phyloP scores from a whole-genome alignment of 495 filamentous ascomycete species.

The Neurospora sp. region DNA sequence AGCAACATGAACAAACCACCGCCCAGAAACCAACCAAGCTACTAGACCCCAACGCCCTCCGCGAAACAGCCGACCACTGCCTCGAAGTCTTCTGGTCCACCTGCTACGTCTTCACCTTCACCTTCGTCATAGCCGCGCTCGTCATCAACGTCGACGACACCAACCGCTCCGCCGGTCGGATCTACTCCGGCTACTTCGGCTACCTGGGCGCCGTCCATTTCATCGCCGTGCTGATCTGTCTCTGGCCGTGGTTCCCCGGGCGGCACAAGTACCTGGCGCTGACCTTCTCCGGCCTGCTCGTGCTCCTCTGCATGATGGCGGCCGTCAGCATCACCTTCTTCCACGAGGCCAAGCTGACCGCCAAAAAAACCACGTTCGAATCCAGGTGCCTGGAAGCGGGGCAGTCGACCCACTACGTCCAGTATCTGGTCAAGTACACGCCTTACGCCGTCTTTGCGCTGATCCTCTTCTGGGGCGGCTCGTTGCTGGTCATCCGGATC shows the following conservation, averaged over 20 bases:
- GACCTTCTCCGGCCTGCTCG: background rate
- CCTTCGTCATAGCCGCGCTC: background rate
- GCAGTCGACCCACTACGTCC: background rate
- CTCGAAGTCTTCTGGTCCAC: background rate
- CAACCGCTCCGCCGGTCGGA: background rate
- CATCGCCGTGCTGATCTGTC: constrained; percentile 52
- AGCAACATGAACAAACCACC: background rate
- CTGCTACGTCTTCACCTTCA: background rate
- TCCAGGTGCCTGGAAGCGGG: background rate
- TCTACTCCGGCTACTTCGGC: constrained; percentile 53
- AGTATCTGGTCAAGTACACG: background rate
- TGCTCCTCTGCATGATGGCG: background rate
- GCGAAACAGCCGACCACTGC: background rate
- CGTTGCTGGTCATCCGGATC: background rate
- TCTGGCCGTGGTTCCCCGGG: background rate
- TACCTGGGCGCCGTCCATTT: constrained; percentile 77
- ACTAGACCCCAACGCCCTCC: background rate
- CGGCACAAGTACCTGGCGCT: background rate
- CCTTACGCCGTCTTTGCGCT: background rate
- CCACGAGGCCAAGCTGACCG: background rate
- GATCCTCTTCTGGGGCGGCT: background rate
- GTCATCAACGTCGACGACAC: background rate
- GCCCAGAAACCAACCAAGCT: background rate
- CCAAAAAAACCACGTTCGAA: background rate
- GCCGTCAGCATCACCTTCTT: background rate